Conservation (phyloP, 2,329 filamentous ascomycete genomes). For the Monilinia aucupariae region DNA sequence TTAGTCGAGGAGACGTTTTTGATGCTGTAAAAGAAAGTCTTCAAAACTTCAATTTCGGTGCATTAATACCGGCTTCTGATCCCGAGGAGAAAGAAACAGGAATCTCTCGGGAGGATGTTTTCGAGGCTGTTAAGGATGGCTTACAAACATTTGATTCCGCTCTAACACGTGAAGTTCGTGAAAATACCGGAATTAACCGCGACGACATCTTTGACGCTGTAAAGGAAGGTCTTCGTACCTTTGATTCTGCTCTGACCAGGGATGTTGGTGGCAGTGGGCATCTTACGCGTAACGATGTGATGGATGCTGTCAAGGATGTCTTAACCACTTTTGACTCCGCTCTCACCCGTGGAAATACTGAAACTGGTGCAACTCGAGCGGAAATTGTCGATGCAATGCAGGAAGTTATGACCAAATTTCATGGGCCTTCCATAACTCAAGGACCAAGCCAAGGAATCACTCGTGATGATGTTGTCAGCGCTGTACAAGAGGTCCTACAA, state of each 20-base stretch:
- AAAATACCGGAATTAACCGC: slow-evolving; percentile 55
- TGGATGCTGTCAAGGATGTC: slow-evolving; percentile 75
- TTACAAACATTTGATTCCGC: slow-evolving; percentile 34
- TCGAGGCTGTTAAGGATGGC: slow-evolving; percentile 70
- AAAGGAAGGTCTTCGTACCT: slow-evolving; percentile 60
- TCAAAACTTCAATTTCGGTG: slow-evolving; percentile 44
- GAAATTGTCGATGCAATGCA: slow-evolving; percentile 52
- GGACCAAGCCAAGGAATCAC: slow-evolving; percentile 68
- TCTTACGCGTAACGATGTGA: slow-evolving; percentile 73
- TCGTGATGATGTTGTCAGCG: slow-evolving; percentile 51
- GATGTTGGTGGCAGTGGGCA: slow-evolving; percentile 38
- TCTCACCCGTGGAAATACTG: slow-evolving; percentile 50
- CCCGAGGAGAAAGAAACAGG: slow-evolving; percentile 48
- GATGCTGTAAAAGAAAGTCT: slow-evolving; percentile 68
- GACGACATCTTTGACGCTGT: slow-evolving; percentile 85
- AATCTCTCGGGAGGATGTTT: slow-evolving; percentile 73
- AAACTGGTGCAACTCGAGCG: slow-evolving; percentile 8
- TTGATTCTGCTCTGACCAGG: slow-evolving; percentile 46
- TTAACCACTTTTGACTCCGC: slow-evolving; percentile 51
- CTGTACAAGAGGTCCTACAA: slow-evolving; percentile 38
- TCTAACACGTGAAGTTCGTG: slow-evolving; percentile 13
- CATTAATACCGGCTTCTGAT: slow-evolving; percentile 23
- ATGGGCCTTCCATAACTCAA: slow-evolving; percentile 75
- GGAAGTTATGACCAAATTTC: slow-evolving; percentile 84
- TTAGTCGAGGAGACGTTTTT: slow-evolving; percentile 78